Base-by-base conservation (phyloP, 257 asterid species). In the Voacanga thouarsii region DNA sequence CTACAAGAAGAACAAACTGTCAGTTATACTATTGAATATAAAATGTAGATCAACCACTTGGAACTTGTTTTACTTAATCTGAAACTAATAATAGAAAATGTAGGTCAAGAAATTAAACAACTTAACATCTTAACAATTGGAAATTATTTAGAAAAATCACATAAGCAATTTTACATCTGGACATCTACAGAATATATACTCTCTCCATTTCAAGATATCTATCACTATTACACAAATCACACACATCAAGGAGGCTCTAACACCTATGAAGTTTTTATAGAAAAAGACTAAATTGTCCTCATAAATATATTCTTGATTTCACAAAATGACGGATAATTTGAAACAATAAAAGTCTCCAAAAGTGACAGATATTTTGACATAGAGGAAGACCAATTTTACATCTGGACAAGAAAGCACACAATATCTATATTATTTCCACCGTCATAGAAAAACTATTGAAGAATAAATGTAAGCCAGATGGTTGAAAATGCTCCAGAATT, bases 1-100 rank as follows among this genome's bases (percentile, higher is more conserved):
- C 72, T 66, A 70, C 64, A 78, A 33, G 71, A 77, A 55, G 72
- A 66, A 55, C 43, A 77, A 68, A 44, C 55, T n/a, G 51, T 60
- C 33, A 11, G 51, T 33, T 37, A 21, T 79, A 74, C 24, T 43
- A 24, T n/a, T n/a, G n/a, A 53, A 16, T 14, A 3, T 14, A 70
- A 7, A 53, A 39, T 43, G 44, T n/a, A 53, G 70, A 53, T 53
- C 68, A 50, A 75, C n/a, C 60, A 24, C 44, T 44, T 47, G 39
- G 60, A 19, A 50, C 57, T 33, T 63, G 15, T 49, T 43, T 71
- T 50, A 15, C 59, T 30, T 37, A 30, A 45, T 39, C 21, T n/a
- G 53, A 5, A 41, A 63, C 18, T 23, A 49, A 18, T 41, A 24
- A 41, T 12, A 18, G 24, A 30, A 41, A 41, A 39, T 51, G 56